Evolutionary conservation across 2,329 filamentous ascomycete genomes (phyloP), one percentile per base, ranked within the genome.

Genomic region (Venturia oleaginea): DNA sequence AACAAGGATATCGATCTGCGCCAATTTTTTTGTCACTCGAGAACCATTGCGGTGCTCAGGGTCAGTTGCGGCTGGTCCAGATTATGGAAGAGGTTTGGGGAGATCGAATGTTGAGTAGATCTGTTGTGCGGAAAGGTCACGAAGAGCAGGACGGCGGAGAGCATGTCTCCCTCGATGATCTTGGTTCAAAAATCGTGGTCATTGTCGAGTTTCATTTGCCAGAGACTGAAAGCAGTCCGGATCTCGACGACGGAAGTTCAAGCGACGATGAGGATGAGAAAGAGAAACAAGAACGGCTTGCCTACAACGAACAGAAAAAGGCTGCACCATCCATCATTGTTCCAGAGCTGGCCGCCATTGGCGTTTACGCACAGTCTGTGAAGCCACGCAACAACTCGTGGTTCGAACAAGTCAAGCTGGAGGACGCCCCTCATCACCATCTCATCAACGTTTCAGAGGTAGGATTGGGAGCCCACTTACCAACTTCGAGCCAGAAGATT

Each of bases 1-100:
- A 73, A 93, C 94, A 1, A 97, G 97, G 72, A 82, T 87, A 68
- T 88, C 88, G 65, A 92, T 90, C 24, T 84, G 84, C 32, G 97
- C 94, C 94, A 0, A 81, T 99, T 19, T 96, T 94, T 79, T 86
- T 99, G 67, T 97, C 94, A 0, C 86, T 99, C 15, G 94, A 99
- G 74, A 92, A 97, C 4, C 94, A 97, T 73, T 97, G 94, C 82
- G 90, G 84, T 69, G 78, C 86, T 2, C 80, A 86, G 13, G 94
- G 97, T 73, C 94, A 99, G 75, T 80, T 85, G 24, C 83, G 85
- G 54, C 97, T 99, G 93, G 89, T 92, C 24, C 85, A 89, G 67
- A 94, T 91, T 67, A 96, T 97, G 84, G 88, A 87, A 71, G 86
- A 89, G 38, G 85, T 89, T 10, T 96, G 97, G 73, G 90, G 90